Evolutionary conservation across 495 filamentous ascomycete genomes (phyloP).

Genomic region (Xylaria flabelliformis): DNA sequence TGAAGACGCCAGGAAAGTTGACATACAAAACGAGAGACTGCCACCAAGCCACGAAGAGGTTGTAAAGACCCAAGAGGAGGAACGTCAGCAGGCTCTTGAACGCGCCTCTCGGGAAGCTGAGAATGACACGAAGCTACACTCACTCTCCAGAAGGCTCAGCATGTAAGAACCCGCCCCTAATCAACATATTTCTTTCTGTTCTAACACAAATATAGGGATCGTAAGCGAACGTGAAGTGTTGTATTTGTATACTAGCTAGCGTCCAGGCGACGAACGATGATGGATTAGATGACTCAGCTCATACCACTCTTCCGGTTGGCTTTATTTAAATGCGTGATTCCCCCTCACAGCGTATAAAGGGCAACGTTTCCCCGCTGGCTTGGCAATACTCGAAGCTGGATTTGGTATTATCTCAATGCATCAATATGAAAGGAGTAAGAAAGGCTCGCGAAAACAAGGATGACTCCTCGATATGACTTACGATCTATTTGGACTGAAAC

Average conservation of each 20-base stretch:
- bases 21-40: conserved; percentile 93
- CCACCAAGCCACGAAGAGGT: conserved; percentile 95
- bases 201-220: conserved; percentile 33
- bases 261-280: conserved; percentile 25
- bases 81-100: conserved; percentile 80
- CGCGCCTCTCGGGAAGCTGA: conserved; percentile 85
- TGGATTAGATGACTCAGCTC: conserved; percentile 29
- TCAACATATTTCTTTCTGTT: background rate
- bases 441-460: conserved; percentile 19
- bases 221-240: conserved; percentile 34
- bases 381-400: conserved; percentile 12
- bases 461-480: conserved; percentile 25
- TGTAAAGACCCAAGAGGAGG: conserved; percentile 75
- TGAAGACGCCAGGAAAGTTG: conserved; percentile 97
- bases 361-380: conserved; percentile 9
- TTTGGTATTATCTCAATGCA: conserved; percentile 8
- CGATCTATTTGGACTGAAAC: conserved; percentile 25
- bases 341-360: conserved; percentile 9
- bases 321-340: conserved; percentile 18
- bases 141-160: conserved; percentile 88
- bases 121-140: conserved; percentile 84
- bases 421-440: conserved; percentile 23
- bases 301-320: conserved; percentile 19
- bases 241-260: conserved; percentile 29
- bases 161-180: conserved; percentile 69